Conservation (phyloP, 345 rosid genomes). For the Erodium maritimum region DNA sequence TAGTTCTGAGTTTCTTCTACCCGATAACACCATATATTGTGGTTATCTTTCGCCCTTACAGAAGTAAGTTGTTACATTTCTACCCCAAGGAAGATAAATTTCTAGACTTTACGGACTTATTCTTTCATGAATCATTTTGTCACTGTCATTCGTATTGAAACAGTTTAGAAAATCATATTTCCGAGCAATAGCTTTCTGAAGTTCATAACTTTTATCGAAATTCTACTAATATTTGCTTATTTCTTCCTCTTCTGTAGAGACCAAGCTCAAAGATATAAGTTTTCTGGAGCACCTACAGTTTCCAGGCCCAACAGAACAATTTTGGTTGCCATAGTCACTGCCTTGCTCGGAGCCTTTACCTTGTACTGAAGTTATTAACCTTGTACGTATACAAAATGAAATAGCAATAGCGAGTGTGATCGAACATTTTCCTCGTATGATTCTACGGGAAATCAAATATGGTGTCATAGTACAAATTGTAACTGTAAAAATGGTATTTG, state of each 20-base stretch:
- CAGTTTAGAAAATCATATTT: no score
- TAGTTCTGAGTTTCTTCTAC: slow-evolving; percentile 37
- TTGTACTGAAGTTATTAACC: slow-evolving; percentile 16
- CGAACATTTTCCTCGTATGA: not conserved
- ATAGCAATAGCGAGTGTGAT: not conserved
- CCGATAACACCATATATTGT: slow-evolving; percentile 66
- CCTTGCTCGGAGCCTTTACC: slow-evolving; percentile 21
- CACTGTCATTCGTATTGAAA: no score
- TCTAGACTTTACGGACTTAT: no score
- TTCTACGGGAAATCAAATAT: no score
- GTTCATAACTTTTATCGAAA: not conserved
- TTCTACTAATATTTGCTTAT: not conserved
- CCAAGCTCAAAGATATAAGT: slow-evolving; percentile 56
- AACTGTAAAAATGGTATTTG: not conserved
- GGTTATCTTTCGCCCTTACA: slow-evolving; percentile 72
- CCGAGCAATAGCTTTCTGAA: no score
- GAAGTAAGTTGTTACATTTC: slow-evolving; percentile 35
- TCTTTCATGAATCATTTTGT: no score
- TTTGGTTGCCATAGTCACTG: slow-evolving; percentile 16
- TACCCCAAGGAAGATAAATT: no score
- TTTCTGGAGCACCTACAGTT: slow-evolving; percentile 35
- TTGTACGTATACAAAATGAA: not conserved
- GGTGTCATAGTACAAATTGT: not conserved
- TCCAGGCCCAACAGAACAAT: slow-evolving; percentile 17
- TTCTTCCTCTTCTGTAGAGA: slow-evolving; percentile 36